A percentile compares a stretch with the other conserved stretches of the same genome.
Evolutionary conservation across 1,284 basidiomycete genomes (phyloP).

Genomic region (Schizophyllum commune): DNA sequence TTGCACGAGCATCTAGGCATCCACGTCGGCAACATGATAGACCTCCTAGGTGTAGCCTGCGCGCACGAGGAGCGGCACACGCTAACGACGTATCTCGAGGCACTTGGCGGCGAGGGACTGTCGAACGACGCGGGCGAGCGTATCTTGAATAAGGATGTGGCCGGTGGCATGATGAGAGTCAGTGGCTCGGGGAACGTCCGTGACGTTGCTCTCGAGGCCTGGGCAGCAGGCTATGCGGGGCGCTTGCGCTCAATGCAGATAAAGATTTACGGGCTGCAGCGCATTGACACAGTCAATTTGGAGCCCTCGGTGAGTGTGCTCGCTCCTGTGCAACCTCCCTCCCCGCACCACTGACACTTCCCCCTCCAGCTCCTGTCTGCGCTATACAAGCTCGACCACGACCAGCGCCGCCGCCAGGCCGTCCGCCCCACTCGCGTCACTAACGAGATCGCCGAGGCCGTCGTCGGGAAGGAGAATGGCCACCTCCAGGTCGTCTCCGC

Average conservation of each 20-base stretch:
- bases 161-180: constrained; percentile 1
- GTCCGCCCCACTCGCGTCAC: constrained; percentile 29
- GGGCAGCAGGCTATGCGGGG: constrained; percentile 31
- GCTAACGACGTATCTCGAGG: background rate
- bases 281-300: constrained; percentile 14
- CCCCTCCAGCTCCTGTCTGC: constrained; percentile 24
- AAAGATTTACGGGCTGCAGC: constrained; percentile 6
- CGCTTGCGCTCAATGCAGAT: constrained; percentile 11
- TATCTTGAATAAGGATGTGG: constrained; percentile 22
- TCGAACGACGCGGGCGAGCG: constrained; percentile 20
- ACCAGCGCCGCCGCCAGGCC: constrained; percentile 27
- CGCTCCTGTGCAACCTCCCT: background rate
- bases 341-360: constrained; percentile 4
- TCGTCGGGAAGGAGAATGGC: constrained; percentile 16
- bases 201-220: constrained; percentile 18
- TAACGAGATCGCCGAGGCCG: constrained; percentile 34
- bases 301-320: background rate
- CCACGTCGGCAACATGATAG: background rate
- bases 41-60: background rate
- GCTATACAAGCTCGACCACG: constrained; percentile 31
- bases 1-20: background rate
- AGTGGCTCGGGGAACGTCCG: background rate
- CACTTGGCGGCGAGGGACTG: background rate
- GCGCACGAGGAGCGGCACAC: background rate
- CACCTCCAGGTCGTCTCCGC: constrained; percentile 25